Evolutionary conservation across 2,329 filamentous ascomycete genomes (phyloP).

Genomic region (Curvularia hawaiiensis): DNA sequence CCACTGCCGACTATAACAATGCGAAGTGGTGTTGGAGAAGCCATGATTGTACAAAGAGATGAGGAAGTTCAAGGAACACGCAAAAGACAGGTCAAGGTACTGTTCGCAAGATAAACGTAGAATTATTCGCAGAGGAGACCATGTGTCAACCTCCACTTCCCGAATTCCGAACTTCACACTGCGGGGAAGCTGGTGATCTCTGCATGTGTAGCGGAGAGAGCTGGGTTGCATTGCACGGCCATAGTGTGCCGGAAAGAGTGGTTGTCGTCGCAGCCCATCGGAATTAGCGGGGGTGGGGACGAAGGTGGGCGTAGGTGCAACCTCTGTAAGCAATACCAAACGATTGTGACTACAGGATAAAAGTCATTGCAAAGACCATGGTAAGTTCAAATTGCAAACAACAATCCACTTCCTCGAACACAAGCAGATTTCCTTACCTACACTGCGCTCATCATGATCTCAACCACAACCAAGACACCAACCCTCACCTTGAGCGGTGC

Average conservation of each 20-base stretch:
- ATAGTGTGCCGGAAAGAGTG: neutral
- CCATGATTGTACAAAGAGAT: slow-evolving; percentile 8
- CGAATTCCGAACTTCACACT: neutral
- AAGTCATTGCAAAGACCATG: neutral
- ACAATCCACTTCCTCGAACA: neutral
- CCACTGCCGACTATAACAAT: slow-evolving; percentile 42
- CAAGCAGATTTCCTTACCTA: neutral
- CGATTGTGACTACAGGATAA: neutral
- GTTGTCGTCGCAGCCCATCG: neutral
- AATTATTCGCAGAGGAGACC: neutral
- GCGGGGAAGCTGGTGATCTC: neutral
- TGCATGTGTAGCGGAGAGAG: neutral
- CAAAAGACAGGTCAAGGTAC: neutral
- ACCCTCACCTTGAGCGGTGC: slow-evolving; percentile 16
- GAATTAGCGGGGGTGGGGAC: neutral
- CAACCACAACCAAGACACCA: slow-evolving; percentile 19
- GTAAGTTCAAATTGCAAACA: neutral
- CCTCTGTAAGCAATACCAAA: no score
- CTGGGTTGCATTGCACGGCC: neutral
- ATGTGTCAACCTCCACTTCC: neutral
- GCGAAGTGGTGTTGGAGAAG: slow-evolving; percentile 29
- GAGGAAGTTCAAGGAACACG: neutral
- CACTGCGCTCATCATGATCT: slow-evolving; percentile 15
- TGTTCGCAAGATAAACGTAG: neutral
- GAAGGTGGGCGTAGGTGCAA: neutral